phyloP scores from a whole-genome alignment of 2,329 filamentous ascomycete species.

The Diplodia seriata region DNA sequence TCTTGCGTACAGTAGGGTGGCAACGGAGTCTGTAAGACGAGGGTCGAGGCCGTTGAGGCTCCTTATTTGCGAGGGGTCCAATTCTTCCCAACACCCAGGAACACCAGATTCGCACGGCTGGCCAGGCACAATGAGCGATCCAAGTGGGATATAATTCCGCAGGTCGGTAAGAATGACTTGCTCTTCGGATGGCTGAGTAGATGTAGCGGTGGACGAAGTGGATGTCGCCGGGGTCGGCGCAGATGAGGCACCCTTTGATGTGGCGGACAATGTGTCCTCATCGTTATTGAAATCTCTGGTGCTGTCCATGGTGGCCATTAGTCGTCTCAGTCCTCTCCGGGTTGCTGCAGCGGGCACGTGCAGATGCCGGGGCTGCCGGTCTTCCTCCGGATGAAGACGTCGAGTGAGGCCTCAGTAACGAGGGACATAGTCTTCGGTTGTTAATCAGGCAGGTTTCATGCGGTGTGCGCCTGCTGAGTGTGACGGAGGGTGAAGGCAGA shows the following conservation, averaged over 20 bases:
- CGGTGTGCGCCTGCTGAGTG: not conserved
- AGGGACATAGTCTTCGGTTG: not conserved
- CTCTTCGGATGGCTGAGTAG: not conserved
- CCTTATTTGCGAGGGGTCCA: conserved; percentile 36
- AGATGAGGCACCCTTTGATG: not conserved
- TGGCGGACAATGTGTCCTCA: not conserved
- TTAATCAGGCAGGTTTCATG: not conserved
- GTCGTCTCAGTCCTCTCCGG: not conserved
- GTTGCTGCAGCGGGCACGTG: not conserved
- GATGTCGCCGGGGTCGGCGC: not conserved
- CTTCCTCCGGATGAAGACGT: not conserved
- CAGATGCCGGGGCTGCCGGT: not conserved
- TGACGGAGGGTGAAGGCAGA: conserved; percentile 6
- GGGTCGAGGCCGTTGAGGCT: not conserved
- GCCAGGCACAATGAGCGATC: conserved; percentile 38
- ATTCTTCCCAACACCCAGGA: conserved; percentile 39
- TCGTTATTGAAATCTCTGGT: not conserved
- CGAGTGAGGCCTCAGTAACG: not conserved
- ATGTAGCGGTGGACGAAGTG: not conserved
- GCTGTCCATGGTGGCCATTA: not conserved
- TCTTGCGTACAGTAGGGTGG: conserved; percentile 42
- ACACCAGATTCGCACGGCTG: not conserved
- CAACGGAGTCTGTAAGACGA: conserved; percentile 37
- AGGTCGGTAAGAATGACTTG: not conserved
- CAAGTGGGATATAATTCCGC: conserved; percentile 43